These are phyloP conservation scores for Xylariaceae sp. DNA, from an alignment of 2,329 filamentous ascomycete genomes.

Conservation along the genomic window DNA sequence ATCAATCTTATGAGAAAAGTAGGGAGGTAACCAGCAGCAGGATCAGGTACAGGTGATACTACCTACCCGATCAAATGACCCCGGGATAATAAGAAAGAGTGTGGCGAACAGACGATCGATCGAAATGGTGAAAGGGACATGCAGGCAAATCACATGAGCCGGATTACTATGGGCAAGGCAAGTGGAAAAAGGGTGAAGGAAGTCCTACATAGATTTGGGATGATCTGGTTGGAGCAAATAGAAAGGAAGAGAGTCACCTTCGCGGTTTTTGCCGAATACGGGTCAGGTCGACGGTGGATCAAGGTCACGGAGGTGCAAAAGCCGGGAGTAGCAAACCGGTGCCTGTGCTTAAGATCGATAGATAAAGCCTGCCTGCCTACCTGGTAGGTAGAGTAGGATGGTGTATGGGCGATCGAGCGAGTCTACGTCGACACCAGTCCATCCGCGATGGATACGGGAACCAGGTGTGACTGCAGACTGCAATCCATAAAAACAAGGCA, in stretches of 20 bases:
- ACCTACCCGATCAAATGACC: not conserved
- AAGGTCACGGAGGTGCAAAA: not conserved
- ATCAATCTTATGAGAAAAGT: too few relatives aligned
- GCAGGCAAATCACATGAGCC: not conserved
- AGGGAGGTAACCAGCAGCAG: not conserved
- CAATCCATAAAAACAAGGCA: conserved; percentile 1
- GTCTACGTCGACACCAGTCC: too few relatives aligned
- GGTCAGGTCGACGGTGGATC: not conserved
- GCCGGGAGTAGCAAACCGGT: not conserved
- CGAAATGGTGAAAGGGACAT: not conserved
- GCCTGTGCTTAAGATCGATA: too few relatives aligned
- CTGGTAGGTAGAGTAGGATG: too few relatives aligned
- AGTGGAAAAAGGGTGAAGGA: not conserved
- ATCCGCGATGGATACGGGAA: not conserved
- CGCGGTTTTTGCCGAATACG: not conserved
- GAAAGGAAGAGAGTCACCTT: not conserved
- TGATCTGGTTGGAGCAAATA: not conserved
- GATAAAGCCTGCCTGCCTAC: too few relatives aligned
- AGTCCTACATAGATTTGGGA: not conserved
- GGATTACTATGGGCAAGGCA: not conserved
- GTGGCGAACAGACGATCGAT: not conserved
- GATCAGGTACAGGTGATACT: not conserved
- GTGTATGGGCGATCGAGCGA: too few relatives aligned
- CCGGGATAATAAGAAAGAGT: not conserved
- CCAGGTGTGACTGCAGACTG: not conserved